Base-by-base conservation (phyloP, 768 basidiomycete genomes). In the Pleurotus citrinopileatus region DNA sequence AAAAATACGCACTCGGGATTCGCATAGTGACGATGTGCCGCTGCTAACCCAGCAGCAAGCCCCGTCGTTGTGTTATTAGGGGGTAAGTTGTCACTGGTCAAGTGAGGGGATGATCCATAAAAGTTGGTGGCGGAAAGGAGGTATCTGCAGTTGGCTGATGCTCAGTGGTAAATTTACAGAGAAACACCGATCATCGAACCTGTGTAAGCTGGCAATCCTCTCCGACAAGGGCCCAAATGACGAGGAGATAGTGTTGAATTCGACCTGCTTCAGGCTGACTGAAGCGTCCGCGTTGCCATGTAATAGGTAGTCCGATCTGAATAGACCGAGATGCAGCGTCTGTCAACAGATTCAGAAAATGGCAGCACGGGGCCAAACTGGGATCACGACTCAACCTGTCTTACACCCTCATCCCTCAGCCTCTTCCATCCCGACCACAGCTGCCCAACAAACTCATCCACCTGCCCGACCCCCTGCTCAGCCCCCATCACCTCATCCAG, bases 241-340 rank as follows among this genome's bases (percentile, higher is more conserved):
- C 0, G 87, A 83, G 2, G 94, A 92, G 58, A 98, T 95, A 7
- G 96, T 97, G 65, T 99, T 99, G 72, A 98, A 97, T 67, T 99
- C 96, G 37, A 98, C 96, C 70, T 99, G 96, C 66, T 94, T 96
- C 58, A 99, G 69, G 4, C 72, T 68, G 12, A 74, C 62, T 2
- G 64, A 51, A 29, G 73, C 64, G 25, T 70, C 64, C 3, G 60
- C 65, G 26, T 63, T 63, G 6, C 75, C 68, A 60, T 99, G 93
- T 19, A 98, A 71, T 26, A 98, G 75, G 70, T 98, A 99, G 72
- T 99, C 96, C 8, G 94, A 97, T 52, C 96, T 80, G 71, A 96
- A 97, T 17, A 99, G 70, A 17, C 95, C 94, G 4, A 98, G 80
- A 56, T 97, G 90, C 42, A 91, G 72, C 0, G 83, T 81, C 94